phyloP scores from a whole-genome alignment of 768 basidiomycete species.

The Agaricus bisporus region DNA sequence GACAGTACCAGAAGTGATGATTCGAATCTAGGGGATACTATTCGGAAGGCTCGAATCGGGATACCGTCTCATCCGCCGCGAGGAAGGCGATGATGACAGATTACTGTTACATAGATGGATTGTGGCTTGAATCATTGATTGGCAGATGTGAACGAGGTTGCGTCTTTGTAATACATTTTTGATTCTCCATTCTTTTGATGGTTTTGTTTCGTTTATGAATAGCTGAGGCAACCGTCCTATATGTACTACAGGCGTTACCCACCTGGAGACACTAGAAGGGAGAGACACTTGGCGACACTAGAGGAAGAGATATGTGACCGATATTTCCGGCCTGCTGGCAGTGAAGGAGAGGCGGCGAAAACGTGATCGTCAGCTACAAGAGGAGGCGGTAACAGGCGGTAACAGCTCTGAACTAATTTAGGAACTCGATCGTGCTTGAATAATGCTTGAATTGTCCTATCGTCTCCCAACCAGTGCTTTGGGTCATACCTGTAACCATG shows the following conservation, averaged over 20 bases:
- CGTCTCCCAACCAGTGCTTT: constrained; percentile 10
- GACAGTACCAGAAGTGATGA: too few relatives aligned
- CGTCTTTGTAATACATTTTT: neutral
- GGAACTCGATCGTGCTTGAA: constrained; percentile 2
- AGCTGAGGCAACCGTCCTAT: neutral
- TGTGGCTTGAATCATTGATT: constrained; percentile 4
- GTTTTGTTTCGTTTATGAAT: constrained; percentile 6
- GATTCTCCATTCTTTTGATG: neutral
- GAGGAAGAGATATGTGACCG: too few relatives aligned
- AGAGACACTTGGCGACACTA: too few relatives aligned
- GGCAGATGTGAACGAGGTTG: constrained; percentile 1
- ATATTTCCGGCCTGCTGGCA: too few relatives aligned
- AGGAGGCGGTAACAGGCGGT: neutral
- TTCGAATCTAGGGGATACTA: too few relatives aligned
- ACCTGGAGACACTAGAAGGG: too few relatives aligned
- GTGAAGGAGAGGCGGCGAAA: too few relatives aligned
- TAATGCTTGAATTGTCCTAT: neutral
- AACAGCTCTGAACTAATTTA: constrained; percentile 1
- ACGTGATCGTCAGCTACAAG: too few relatives aligned
- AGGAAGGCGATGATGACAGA: constrained; percentile 9
- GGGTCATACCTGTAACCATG: constrained; percentile 30
- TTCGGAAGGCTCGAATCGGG: constrained; percentile 21
- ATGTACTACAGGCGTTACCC: too few relatives aligned
- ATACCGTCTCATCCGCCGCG: constrained; percentile 28
- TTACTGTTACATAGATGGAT: neutral